Evolutionary conservation across 2,329 filamentous ascomycete genomes (phyloP), one percentile per base, ranked within the genome.

Genomic region (Fusarium camptoceras): DNA sequence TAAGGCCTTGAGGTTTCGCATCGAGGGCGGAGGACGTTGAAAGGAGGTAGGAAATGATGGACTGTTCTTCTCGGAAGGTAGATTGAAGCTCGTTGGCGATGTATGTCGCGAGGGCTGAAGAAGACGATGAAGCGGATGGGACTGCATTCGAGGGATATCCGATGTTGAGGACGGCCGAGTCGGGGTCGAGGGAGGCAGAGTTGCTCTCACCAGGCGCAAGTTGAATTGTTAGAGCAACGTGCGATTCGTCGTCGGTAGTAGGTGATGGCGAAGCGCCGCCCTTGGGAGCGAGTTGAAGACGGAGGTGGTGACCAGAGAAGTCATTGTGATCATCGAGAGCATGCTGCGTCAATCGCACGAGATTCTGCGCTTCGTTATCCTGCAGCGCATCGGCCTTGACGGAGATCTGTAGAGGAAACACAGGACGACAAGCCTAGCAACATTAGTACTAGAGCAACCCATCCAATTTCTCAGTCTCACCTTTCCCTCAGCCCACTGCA

Each of bases 401-500:
- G 28, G 90, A 89, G 71, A 98, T 92, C 66, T 91, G 90, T 22
- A 98, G 85, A 10, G 96, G 94, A 72, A 98, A 97, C 20, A 94
- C 92, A 30, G 94, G 92, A 73, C 91, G 91, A 80, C 95, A 98
- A 61, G 92, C 90, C 94, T 98, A 71, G 4, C 44, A 55, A 31
- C n/a, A 60, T 59, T 22, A 65, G 54, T 53, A 31, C 16, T 2
- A 0, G 1, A 49, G 9, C n/a, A 22, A 18, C 16, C 14, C 8
- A 20, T 8, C 1, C 8, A 27, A 39, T n/a, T 0, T 20, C 4
- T 6, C 11, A 12, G 49, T 14, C 31, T 59, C 80, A 97, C 94
- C 86, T 92, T 93, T 70, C 94, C 94, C 76, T 97, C 92, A 12
- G 94, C 92, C 95, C 96, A 98, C 66, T 92, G 88, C 72, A 92